Evolutionary conservation across 1,139 yeast genomes (phyloP).

Genomic region (Suhomyces kunorum): DNA sequence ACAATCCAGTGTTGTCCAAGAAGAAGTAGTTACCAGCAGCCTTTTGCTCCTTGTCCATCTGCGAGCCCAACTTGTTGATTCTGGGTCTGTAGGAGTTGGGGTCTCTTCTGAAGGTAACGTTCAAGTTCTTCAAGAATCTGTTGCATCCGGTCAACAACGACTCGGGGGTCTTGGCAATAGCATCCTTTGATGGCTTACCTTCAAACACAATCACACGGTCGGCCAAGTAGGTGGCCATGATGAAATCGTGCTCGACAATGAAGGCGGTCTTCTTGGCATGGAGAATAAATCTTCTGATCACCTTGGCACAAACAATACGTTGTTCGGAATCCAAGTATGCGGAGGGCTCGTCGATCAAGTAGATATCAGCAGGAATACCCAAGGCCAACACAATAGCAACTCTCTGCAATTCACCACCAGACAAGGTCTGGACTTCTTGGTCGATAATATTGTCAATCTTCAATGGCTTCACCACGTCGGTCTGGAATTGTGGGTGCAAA

Average conservation of each 20-base stretch:
- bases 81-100: conserved; percentile 98
- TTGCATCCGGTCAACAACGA: conserved; percentile 95
- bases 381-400: conserved; percentile 95
- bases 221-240: conserved; percentile 98
- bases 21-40: conserved; percentile 89
- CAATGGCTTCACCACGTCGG: conserved; percentile 95
- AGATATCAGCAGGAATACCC: conserved; percentile 94
- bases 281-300: conserved; percentile 91
- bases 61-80: conserved; percentile 95
- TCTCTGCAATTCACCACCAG: conserved; percentile 99
- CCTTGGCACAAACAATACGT: conserved; percentile 98
- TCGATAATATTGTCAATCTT: conserved; percentile 91
- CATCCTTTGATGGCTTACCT: conserved; percentile 85
- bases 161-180: conserved; percentile 85
- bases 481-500: conserved; percentile 95
- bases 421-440: conserved; percentile 94
- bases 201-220: conserved; percentile 98
- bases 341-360: conserved; percentile 96
- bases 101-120: conserved; percentile 98
- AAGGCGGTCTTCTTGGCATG: conserved; percentile 98
- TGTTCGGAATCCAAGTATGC: conserved; percentile 99
- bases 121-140: conserved; percentile 91
- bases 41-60: conserved; percentile 98
- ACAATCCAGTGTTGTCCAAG: conserved; percentile 66
- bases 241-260: conserved; percentile 98